A percentile compares a stretch with the other conserved stretches of the same genome.
Evolutionary conservation across 805 yeast species (phyloP).

Genomic region (Barnettozyma wickerhamii): DNA sequence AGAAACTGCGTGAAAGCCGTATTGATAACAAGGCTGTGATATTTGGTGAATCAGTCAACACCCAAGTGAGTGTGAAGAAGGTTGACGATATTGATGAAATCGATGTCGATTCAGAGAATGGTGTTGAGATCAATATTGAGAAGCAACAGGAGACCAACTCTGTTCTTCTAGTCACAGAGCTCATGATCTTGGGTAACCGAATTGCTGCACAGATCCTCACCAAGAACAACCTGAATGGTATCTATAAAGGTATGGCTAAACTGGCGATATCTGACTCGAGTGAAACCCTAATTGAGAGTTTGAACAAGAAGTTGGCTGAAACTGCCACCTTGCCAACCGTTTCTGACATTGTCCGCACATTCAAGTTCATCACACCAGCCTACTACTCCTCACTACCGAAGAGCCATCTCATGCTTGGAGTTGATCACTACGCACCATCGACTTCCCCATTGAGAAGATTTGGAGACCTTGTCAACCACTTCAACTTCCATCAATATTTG

Average conservation of each 20-base stretch:
- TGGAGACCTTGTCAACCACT: conserved; percentile 75
- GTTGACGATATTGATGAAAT: conserved; percentile 2
- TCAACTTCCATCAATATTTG: conserved; percentile 57
- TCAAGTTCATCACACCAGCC: conserved; percentile 50
- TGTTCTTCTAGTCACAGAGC: conserved; percentile 66
- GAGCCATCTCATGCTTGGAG: conserved; percentile 60
- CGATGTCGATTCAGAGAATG: conserved; percentile 9
- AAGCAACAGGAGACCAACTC: conserved; percentile 40
- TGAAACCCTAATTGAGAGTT: conserved; percentile 16
- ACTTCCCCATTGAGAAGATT: conserved; percentile 89
- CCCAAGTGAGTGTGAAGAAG: conserved; percentile 16
- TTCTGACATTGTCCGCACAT: conserved; percentile 38
- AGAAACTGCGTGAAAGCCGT: conserved; percentile 28
- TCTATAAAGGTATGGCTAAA: conserved; percentile 34
- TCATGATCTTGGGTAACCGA: conserved; percentile 79
- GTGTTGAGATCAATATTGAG: conserved; percentile 19
- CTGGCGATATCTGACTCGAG: conserved; percentile 25
- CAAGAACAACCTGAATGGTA: conserved; percentile 43
- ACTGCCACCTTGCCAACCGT: conserved; percentile 24
- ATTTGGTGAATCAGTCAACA: conserved; percentile 33
- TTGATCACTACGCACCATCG: conserved; percentile 60
- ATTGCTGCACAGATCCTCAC: conserved; percentile 47
- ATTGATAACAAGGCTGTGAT: conserved; percentile 34
- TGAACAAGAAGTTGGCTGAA: conserved; percentile 22
- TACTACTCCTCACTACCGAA: conserved; percentile 40